Base-by-base conservation (phyloP, 805 yeast genomes). In the Candida xyloterini region DNA sequence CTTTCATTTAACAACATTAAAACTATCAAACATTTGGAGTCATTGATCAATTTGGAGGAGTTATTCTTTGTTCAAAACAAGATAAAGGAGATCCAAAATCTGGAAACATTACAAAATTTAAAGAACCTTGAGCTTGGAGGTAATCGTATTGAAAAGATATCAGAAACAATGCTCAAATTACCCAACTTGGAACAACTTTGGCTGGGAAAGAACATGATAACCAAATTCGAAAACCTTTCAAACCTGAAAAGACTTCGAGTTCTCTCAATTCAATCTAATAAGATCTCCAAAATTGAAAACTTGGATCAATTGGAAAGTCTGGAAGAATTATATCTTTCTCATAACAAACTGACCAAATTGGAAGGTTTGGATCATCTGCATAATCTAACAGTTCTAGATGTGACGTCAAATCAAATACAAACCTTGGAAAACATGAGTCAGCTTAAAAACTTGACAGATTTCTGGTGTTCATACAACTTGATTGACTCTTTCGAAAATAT, bases 101-200 rank as follows among this genome's bases (percentile, higher is more conserved):
- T 91, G 34, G 77, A 76, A 10, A 68, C 71, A 1, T 67, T 88
- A 42, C 62, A 59, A 1, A 68, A 76, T 14, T 62, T 93, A 47
- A 74, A 65, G 37, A 84, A 83, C 50, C 66, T 93, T 39, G 99
- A 93, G 62, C 70, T 93, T 28, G 99, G 98, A 10, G 99, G 97
- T 16, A 93, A 93, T 62, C 71, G 78, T 42, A 73, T 88, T 32
- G 71, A 76, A 30, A 60, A 53, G 28, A 78, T 84, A 31, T 57
- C 67, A 22, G 83, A 79, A 47, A 76, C 78, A 28, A 57, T 90
- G 50, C 70, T 72, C 15, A 61, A 65, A 0, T 66, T 91, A 43
- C 65, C 63, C 0, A 74, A 71, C 35, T 64, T 93, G 30, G 76
- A 78, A 48, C 84, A 90, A 57, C 67, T 93, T 32, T 93, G 98